Evolutionary conservation across 2,329 filamentous ascomycete genomes (phyloP), one percentile per base, ranked within the genome.

Genomic region (Zalaria obscura): DNA sequence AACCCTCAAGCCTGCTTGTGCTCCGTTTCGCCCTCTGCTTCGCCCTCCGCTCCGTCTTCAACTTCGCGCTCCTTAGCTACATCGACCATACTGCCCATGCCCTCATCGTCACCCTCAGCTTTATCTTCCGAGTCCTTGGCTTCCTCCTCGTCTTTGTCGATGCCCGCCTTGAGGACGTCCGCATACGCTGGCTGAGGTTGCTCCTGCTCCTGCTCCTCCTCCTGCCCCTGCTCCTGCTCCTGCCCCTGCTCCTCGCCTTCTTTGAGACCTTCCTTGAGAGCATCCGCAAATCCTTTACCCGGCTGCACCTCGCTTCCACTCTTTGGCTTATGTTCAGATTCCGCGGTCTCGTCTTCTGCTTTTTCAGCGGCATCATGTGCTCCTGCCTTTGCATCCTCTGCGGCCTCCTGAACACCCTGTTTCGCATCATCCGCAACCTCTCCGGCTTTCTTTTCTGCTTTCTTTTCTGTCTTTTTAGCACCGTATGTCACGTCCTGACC

Each of bases 171-270:
- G 31, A 43, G 7, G 35, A 32, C 34, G 37, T 43, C 34, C 31
- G 38, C 42, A 38, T 40, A 25, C 8, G 45, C 39, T 8, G 36
- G 43, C 33, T 40, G 37, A 31, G 27, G 37, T 25, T 34, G 41
- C 27, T 39, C 45, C 8, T 33, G 27, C 32, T 47, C 36, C 34
- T 46, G 33, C 35, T 35, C 36, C 8, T 25, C 18, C 18, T 37
- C 40, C 40, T 51, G 34, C 36, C 51, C 40, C 36, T 49, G 49
- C 9, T 44, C 46, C 40, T 50, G 44, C 40, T 52, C 40, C 26
- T 44, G 42, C n/a, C 41, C 34, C 31, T 40, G 40, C 37, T 40
- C 26, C 8, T 43, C 39, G 9, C 35, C 45, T 36, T 45, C 37
- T 36, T 47, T 25, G 31, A 43, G 7, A 33, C 33, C 34, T 40